These are phyloP conservation scores for Coemansia reversa DNA, from an alignment of 192 early-diverging fungal species.

Conservation along the genomic window DNA sequence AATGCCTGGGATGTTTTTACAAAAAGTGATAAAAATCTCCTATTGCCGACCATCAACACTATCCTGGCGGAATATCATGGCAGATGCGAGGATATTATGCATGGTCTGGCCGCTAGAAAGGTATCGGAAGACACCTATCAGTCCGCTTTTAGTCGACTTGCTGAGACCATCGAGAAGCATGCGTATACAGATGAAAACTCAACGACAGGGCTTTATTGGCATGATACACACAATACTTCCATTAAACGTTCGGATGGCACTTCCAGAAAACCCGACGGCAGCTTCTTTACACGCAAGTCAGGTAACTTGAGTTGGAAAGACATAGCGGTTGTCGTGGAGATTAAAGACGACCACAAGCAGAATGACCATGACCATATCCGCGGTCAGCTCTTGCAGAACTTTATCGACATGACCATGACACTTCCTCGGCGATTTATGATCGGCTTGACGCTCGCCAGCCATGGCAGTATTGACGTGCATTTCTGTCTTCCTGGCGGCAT, in stretches of 20 bases:
- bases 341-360: background rate
- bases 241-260: background rate
- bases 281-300: background rate
- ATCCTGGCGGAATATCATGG: no score
- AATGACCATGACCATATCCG: background rate
- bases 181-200: no score
- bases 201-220: background rate
- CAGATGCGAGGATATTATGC: background rate
- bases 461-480: background rate
- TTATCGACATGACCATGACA: background rate
- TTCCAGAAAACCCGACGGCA: background rate
- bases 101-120: background rate
- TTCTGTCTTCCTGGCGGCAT: background rate
- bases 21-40: no score
- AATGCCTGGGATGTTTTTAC: no score
- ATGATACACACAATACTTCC: background rate
- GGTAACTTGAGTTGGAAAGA: background rate
- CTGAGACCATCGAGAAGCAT: background rate
- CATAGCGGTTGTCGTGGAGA: constrained; percentile 5
- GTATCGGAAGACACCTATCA: constrained; percentile 5
- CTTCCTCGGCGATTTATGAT: constrained; percentile 5
- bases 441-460: background rate
- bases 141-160: constrained; percentile 1
- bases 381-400: background rate
- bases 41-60: no score